A percentile compares a stretch with the other conserved stretches of the same genome.
Evolutionary conservation across 1,139 yeast species (phyloP).

Genomic region (Yamadazyma atlantica): DNA sequence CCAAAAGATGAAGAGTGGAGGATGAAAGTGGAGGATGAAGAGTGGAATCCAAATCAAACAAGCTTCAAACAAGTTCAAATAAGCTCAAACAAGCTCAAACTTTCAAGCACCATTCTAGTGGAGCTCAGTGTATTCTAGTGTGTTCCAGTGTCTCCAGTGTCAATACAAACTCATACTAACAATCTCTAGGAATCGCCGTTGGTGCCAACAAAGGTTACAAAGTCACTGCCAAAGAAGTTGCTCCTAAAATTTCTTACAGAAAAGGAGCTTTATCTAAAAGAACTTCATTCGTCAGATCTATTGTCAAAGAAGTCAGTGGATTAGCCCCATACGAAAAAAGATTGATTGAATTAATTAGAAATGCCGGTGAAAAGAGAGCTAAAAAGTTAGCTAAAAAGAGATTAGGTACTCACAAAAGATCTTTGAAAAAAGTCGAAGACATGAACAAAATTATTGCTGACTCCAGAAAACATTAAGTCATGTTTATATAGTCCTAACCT

Average conservation of each 20-base stretch:
- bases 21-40: too few species aligned
- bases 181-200: constrained; percentile 82
- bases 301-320: constrained; percentile 97
- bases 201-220: constrained; percentile 99
- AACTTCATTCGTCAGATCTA: constrained; percentile 91
- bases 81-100: too few species aligned
- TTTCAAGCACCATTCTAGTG: too few species aligned
- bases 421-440: constrained; percentile 99
- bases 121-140: too few species aligned
- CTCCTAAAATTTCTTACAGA: constrained; percentile 94
- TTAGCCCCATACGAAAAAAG: constrained; percentile 99
- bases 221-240: constrained; percentile 89
- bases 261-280: constrained; percentile 97
- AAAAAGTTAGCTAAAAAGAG: constrained; percentile 99
- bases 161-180: constrained; percentile 13
- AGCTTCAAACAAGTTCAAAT: too few species aligned
- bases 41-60: too few species aligned
- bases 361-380: constrained; percentile 99
- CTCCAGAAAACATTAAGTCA: constrained; percentile 75
- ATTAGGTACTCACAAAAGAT: constrained; percentile 99
- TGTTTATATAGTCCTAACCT: constrained; percentile 3
- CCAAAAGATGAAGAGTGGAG: too few species aligned
- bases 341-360: constrained; percentile 98
- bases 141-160: too few species aligned
- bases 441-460: constrained; percentile 96